These are phyloP conservation scores for Elsinoe australis DNA, from an alignment of 2,329 filamentous ascomycete species.

Conservation along the genomic window DNA sequence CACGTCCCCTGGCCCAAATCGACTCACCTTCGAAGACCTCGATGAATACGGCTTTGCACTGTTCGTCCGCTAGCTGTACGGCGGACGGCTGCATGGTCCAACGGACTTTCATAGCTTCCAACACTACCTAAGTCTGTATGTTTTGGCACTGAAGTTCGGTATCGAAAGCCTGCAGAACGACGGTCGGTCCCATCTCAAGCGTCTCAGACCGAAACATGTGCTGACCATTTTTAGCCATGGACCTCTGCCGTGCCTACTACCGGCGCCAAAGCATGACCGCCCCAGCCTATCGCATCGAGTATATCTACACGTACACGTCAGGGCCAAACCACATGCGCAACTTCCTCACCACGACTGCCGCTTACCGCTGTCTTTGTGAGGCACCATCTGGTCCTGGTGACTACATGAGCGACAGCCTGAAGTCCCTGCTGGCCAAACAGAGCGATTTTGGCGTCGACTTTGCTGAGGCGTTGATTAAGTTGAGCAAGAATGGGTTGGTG, in stretches of 20 bases:
- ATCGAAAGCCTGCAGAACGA: conserved; percentile 29
- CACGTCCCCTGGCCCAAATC: conserved; percentile 18
- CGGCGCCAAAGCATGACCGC: conserved; percentile 28
- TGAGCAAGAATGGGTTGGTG: conserved; percentile 24
- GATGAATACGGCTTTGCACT: conserved; percentile 29
- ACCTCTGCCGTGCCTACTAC: conserved; percentile 31
- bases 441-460: conserved; percentile 28
- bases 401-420: conserved; percentile 25
- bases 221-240: conserved; percentile 25
- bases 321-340: conserved; percentile 27
- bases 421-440: conserved; percentile 24
- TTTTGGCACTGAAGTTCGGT: conserved; percentile 26
- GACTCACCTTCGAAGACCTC: conserved; percentile 26
- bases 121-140: conserved; percentile 31
- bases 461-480: conserved; percentile 24
- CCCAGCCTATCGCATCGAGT: conserved; percentile 31
- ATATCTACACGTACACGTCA: conserved; percentile 29
- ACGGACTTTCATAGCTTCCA: conserved; percentile 30
- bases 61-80: conserved; percentile 29
- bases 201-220: too few relatives aligned
- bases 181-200: conserved; percentile 21
- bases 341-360: conserved; percentile 30
- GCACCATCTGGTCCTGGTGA: conserved; percentile 17
- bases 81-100: conserved; percentile 26
- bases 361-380: conserved; percentile 27